Evolutionary conservation across 805 yeast species (phyloP), one percentile per base, ranked within the genome.

Genomic region (Saturnispora sekii): DNA sequence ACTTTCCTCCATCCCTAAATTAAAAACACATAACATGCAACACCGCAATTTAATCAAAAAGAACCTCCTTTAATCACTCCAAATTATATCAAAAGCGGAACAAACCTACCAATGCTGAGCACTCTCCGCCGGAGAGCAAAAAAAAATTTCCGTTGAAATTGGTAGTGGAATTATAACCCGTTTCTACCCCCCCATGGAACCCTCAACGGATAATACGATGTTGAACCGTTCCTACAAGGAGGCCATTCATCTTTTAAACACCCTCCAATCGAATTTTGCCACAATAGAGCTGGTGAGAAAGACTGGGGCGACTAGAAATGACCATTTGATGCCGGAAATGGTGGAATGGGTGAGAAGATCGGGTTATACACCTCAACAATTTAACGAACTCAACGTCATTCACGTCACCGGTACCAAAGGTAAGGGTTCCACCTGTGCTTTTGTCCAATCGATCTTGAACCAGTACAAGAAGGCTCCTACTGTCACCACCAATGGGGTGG

Each of bases 401-500:
- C 99, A 93, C 58, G 82, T 94, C 32, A 89, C 99, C 0, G 99
- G 99, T 16, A 93, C 99, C 1, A 93, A 93, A 61, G 99, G 99
- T 11, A 93, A 93, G 65, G 99, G 99, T 1, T 88, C 97, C 0
- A 90, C 97, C 0, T 90, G 97, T 63, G 96, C 98, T 0, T 93
- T 93, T 59, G 77, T 88, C 2, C 84, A 85, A 55, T 78, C 93
- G 2, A 86, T 94, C 34, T 63, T 94, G 49, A 57, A 64, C 7
- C 86, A 86, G 58, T 86, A 86, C 55, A 66, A 63, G n/a, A 15
- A 31, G 9, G 32, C 15, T 16, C 14, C 38, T 33, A 17, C 32
- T 5, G 11, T 14, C 18, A n/a, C 14, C 14, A 32, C 15, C 14
- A 14, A 40, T 34, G 35, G 39, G n/a, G 36, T 8, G 39, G 51